Conservation (phyloP, 2,329 filamentous ascomycete species). For the Furcasterigmium furcatum region DNA sequence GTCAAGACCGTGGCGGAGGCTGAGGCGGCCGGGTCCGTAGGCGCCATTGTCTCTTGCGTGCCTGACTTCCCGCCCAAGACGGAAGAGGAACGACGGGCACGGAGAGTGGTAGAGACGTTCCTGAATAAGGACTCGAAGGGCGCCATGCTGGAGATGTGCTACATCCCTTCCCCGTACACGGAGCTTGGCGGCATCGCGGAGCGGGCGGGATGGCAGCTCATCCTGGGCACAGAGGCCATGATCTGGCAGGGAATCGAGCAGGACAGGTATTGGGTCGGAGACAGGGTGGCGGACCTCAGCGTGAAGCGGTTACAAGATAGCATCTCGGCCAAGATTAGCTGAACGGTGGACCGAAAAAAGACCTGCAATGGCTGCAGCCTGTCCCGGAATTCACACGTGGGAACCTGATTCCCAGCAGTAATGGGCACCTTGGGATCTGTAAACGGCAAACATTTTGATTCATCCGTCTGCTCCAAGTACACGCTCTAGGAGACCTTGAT, state of each 20-base stretch:
- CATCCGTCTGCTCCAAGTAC: too few relatives aligned
- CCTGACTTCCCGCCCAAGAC: constrained; percentile 72
- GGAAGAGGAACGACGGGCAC: constrained; percentile 55
- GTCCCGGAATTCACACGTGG: too few relatives aligned
- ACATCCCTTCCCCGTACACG: constrained; percentile 71
- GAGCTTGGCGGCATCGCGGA: constrained; percentile 60
- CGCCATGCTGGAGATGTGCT: constrained; percentile 78
- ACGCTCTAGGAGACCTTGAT: too few relatives aligned
- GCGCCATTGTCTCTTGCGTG: constrained; percentile 69
- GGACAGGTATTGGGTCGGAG: constrained; percentile 62
- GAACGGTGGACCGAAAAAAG: too few relatives aligned
- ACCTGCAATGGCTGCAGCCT: too few relatives aligned
- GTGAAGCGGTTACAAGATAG: constrained; percentile 55
- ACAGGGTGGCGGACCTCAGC: constrained; percentile 53
- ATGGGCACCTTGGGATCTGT: too few relatives aligned
- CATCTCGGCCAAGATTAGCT: constrained; percentile 41
- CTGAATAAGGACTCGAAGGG: constrained; percentile 53
- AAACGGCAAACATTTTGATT: too few relatives aligned
- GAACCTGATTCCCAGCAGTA: too few relatives aligned
- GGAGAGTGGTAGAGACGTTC: constrained; percentile 50
- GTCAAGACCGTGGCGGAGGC: constrained; percentile 62
- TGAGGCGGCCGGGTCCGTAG: constrained; percentile 51
- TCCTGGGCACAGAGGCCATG: constrained; percentile 72
- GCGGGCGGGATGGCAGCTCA: constrained; percentile 66
- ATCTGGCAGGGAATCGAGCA: constrained; percentile 77